These are phyloP conservation scores for Penicillium maclennaniae DNA, from an alignment of 495 filamentous ascomycete genomes.

Conservation along the genomic window DNA sequence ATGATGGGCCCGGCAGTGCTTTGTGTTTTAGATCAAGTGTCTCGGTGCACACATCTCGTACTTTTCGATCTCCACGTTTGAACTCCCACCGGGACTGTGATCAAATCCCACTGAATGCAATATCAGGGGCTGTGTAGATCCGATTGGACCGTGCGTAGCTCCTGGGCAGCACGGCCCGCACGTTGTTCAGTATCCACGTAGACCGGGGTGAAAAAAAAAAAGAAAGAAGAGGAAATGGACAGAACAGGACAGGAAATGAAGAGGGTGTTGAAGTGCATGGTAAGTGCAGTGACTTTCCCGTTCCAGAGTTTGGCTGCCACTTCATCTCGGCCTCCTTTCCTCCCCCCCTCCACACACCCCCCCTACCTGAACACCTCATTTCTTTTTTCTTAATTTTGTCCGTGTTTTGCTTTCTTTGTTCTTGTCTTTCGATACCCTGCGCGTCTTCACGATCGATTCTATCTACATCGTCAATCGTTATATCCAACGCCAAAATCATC, in stretches of 20 bases:
- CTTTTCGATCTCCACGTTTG: background rate
- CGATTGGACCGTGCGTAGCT: constrained; percentile 13
- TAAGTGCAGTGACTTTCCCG: background rate
- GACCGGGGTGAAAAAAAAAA: background rate
- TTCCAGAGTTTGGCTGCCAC: constrained; percentile 9
- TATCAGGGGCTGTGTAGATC: constrained; percentile 7
- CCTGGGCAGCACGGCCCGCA: constrained; percentile 12
- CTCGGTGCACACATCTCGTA: background rate
- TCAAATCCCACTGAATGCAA: constrained; percentile 1
- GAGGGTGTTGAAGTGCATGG: background rate
- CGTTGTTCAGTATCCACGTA: constrained; percentile 12
- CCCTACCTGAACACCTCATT: background rate
- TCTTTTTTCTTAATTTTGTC: background rate
- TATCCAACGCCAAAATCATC: background rate
- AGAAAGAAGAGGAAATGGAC: background rate
- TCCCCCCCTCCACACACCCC: constrained; percentile 1
- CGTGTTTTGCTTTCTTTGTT: constrained; percentile 1
- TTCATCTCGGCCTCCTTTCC: constrained; percentile 15
- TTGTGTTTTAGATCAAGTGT: background rate
- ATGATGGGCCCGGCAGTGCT: background rate
- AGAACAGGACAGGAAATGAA: background rate
- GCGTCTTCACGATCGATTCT: background rate
- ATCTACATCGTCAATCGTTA: background rate
- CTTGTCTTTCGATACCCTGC: background rate
- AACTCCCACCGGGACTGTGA: background rate